A percentile compares a stretch with the other conserved stretches of the same genome.
phyloP scores from a whole-genome alignment of 1,284 basidiomycete genomes.

The Thecaphora frezii region DNA sequence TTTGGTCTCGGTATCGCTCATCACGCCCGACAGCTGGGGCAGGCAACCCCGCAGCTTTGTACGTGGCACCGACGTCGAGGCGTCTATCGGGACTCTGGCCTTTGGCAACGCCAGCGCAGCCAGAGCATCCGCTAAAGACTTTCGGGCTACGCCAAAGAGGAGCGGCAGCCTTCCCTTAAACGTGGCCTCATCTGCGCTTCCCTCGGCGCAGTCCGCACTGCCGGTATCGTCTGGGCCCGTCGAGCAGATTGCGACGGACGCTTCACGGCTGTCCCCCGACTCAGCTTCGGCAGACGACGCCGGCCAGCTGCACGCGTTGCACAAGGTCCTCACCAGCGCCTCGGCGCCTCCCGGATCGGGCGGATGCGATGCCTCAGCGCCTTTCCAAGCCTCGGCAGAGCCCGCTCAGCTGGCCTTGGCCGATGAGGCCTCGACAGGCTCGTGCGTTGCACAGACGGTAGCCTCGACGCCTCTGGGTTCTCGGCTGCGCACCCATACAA shows the following conservation, averaged over 20 bases:
- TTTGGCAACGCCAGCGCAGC: conserved; percentile 3
- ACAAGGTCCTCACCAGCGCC: not conserved
- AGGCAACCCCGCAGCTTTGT: conserved; percentile 28
- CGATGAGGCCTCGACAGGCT: no score
- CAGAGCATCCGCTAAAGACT: conserved; percentile 1
- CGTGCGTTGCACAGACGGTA: no score
- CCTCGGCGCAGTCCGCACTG: not conserved
- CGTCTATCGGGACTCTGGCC: conserved; percentile 1
- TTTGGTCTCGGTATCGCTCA: conserved; percentile 39
- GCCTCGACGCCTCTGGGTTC: conserved; percentile 1
- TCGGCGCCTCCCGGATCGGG: not conserved
- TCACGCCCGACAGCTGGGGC: conserved; percentile 44
- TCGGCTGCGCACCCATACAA: conserved; percentile 27
- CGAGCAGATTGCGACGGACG: no score
- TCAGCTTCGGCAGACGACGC: no score
- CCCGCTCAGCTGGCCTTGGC: not conserved
- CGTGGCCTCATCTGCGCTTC: not conserved
- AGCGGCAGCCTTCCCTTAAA: not conserved
- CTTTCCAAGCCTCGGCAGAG: not conserved
- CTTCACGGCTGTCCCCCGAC: no score
- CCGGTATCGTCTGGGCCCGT: not conserved
- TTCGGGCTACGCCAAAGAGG: not conserved
- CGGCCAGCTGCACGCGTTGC: not conserved
- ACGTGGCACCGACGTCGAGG: not conserved
- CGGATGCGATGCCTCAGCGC: not conserved